Conservation (phyloP, 192 early-diverging fungal genomes). For the Piromyces sp. region DNA sequence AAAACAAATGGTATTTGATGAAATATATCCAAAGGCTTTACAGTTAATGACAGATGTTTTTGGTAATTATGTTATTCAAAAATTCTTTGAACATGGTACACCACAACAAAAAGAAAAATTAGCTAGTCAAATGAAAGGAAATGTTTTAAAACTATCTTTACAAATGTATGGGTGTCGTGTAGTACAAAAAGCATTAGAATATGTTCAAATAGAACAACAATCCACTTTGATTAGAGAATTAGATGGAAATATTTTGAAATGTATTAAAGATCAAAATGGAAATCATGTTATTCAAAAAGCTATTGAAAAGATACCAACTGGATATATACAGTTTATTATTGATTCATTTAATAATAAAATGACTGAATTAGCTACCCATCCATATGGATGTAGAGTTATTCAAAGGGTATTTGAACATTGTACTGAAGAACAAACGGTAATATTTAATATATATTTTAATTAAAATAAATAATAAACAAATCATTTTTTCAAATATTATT, state of each 20-base stretch:
- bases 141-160: constrained; percentile 81
- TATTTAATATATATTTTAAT: too few species aligned
- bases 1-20: constrained; percentile 92
- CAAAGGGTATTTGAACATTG: constrained; percentile 99
- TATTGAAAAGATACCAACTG: constrained; percentile 83
- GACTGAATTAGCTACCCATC: constrained; percentile 86
- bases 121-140: constrained; percentile 87
- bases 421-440: constrained; percentile 61
- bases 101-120: constrained; percentile 67
- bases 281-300: constrained; percentile 99
- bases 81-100: constrained; percentile 95
- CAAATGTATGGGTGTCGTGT: constrained; percentile 99
- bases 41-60: constrained; percentile 98
- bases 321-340: constrained; percentile 92
- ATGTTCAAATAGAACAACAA: constrained; percentile 83
- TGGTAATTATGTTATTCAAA: constrained; percentile 99
- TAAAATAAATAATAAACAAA: too few species aligned
- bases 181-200: constrained; percentile 93
- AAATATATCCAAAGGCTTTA: constrained; percentile 74
- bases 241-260: constrained; percentile 89
- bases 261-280: constrained; percentile 98
- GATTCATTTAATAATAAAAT: constrained; percentile 93
- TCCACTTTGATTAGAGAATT: constrained; percentile 74
- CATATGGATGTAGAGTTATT: constrained; percentile 96
- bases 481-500: background rate